phyloP scores from a whole-genome alignment of 768 basidiomycete genomes.

The Kwoniella pini region DNA sequence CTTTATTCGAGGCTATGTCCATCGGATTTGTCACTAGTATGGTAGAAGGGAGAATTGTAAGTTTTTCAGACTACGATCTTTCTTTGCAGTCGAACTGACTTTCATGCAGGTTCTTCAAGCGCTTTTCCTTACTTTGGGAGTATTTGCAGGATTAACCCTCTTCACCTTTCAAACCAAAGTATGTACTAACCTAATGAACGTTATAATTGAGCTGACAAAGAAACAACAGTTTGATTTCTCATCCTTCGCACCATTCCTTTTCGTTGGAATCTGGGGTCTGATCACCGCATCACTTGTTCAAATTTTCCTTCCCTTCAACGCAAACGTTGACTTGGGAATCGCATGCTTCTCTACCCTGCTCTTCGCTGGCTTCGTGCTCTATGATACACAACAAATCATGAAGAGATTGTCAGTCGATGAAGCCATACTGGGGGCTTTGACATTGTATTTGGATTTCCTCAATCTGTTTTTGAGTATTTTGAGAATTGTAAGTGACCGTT shows the following conservation, averaged over 20 bases:
- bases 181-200: slow-evolving; percentile 22
- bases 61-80: slow-evolving; percentile 2
- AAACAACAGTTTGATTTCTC: slow-evolving; percentile 81
- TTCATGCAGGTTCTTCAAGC: slow-evolving; percentile 74
- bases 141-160: slow-evolving; percentile 89
- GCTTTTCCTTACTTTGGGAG: slow-evolving; percentile 83
- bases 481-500: slow-evolving; percentile 46
- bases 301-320: slow-evolving; percentile 81
- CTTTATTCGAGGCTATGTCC: slow-evolving; percentile 83
- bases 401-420: slow-evolving; percentile 88
- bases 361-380: slow-evolving; percentile 78
- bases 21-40: slow-evolving; percentile 74
- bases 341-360: slow-evolving; percentile 75
- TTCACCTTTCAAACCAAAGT: slow-evolving; percentile 96
- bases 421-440: slow-evolving; percentile 84
- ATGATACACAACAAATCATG: slow-evolving; percentile 78
- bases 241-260: slow-evolving; percentile 86
- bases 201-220: background rate
- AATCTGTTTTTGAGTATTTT: slow-evolving; percentile 54
- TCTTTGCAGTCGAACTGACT: too few species aligned
- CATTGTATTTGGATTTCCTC: slow-evolving; percentile 89
- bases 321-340: slow-evolving; percentile 77
- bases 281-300: slow-evolving; percentile 78
- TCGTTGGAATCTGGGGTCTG: slow-evolving; percentile 77
- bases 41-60: slow-evolving; percentile 50